Evolutionary conservation across 306 rosid species (phyloP).

Genomic region (Elaeagnus macrophylla): DNA sequence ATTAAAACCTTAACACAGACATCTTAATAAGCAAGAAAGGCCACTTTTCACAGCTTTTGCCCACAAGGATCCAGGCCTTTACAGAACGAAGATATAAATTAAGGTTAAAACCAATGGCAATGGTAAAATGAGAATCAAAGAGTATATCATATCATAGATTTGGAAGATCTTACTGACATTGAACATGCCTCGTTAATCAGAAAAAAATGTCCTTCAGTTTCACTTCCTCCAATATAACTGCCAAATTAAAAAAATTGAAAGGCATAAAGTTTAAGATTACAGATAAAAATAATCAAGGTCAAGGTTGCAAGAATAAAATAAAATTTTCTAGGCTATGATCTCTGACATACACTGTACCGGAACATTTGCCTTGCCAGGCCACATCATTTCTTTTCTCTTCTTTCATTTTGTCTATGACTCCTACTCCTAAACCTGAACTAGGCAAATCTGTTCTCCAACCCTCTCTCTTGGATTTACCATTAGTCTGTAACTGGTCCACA

Average conservation of each 20-base stretch:
- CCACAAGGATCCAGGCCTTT: no score
- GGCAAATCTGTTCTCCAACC: constrained; percentile 77
- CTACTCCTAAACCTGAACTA: constrained; percentile 49
- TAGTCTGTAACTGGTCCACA: constrained; percentile 69
- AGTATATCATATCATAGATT: constrained; percentile 13
- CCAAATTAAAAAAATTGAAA: constrained; percentile 12
- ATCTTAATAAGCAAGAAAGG: no score
- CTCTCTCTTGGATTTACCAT: constrained; percentile 58
- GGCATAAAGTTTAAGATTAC: not conserved
- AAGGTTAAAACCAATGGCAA: not conserved
- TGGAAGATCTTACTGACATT: constrained; percentile 66
- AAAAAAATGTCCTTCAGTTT: constrained; percentile 70
- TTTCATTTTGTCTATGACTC: constrained; percentile 57
- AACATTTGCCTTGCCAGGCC: constrained; percentile 95
- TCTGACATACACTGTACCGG: constrained; percentile 93
- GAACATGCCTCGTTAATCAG: constrained; percentile 88
- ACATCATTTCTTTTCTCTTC: constrained; percentile 65
- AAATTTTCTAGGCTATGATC: not conserved
- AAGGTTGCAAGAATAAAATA: not conserved
- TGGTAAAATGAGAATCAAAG: not conserved
- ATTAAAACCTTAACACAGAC: no score
- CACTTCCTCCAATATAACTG: constrained; percentile 94
- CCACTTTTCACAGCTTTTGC: no score
- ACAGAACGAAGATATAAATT: not conserved
- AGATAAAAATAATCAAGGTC: not conserved